phyloP scores from a whole-genome alignment of 352 stramenopile species.

The Phytophthora pisi region DNA sequence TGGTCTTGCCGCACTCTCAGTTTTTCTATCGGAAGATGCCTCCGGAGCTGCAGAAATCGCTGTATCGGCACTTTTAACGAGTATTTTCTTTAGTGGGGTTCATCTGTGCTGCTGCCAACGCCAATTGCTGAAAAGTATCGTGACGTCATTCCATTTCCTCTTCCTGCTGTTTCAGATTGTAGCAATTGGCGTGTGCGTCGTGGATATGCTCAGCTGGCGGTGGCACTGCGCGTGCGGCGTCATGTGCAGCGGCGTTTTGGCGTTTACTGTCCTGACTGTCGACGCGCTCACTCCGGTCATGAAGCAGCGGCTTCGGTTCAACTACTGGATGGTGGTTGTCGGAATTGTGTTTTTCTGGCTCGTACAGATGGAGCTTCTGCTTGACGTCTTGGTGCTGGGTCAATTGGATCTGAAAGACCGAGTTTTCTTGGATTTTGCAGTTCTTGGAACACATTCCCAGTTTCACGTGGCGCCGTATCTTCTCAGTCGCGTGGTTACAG shows the following conservation, averaged over 20 bases:
- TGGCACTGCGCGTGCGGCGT: not conserved
- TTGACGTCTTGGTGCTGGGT: not conserved
- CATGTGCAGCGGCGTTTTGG: not conserved
- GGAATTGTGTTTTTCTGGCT: not conserved
- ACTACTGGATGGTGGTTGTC: not conserved
- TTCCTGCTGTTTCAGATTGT: conserved; percentile 9
- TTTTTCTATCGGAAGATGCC: not conserved
- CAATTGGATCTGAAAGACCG: not conserved
- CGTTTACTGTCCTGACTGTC: not conserved
- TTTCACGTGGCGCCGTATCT: not conserved
- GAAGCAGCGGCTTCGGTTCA: conserved; percentile 1
- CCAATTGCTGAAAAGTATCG: not conserved
- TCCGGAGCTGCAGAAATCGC: not conserved
- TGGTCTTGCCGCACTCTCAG: not conserved
- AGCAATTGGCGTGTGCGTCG: not conserved
- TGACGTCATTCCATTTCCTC: conserved; percentile 11
- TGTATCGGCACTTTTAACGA: not conserved
- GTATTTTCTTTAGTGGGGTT: not conserved
- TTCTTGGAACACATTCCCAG: not conserved
- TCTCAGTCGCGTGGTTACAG: not conserved
- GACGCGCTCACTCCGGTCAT: not conserved
- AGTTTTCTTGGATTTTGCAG: not conserved
- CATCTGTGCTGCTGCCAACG: conserved; percentile 6
- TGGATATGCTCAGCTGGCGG: not conserved
- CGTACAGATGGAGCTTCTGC: not conserved